Evolutionary conservation across 2,329 filamentous ascomycete genomes (phyloP), one percentile per base, ranked within the genome.

Genomic region (Penicillium sp.): DNA sequence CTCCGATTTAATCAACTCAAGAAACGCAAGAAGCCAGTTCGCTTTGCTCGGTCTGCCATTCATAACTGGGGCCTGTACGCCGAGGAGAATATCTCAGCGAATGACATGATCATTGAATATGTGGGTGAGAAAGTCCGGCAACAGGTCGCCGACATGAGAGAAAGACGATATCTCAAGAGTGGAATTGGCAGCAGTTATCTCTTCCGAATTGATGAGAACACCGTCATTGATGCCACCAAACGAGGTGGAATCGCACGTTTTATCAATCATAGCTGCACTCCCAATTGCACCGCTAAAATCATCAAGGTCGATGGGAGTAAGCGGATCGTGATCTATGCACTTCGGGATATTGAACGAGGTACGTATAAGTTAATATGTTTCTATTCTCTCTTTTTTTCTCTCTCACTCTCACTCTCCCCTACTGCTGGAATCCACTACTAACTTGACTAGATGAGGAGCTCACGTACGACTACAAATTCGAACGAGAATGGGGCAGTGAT

Each of bases 31-130:
- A 99, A 99, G 82, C 93, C 93, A 1, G 95, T 99, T 74, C 95
- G 96, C 73, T 99, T 99, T 77, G 95, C 93, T 56, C 87, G 95
- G 45, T 99, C 95, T 52, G 95, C 95, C 46, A 99, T 99, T 68
- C 95, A 99, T 78, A 98, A 97, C 69, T 99, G 95, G 95, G 95
- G 95, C 27, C 80, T 99, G 27, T 99, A 99, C 72, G 93, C 95
- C 3, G 93, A 97, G 82, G 95, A 99, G 77, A 95, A 96, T 71
- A 99, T 99, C 62, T 86, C 90, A 59, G 92, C 93, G 73, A 96
- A 96, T 74, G 95, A 99, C 77, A 97, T 99, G 92, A 99, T 99
- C 73, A 99, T 99, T 71, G 95, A 99, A 78, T 99, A 99, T 72
- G 95, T 99, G 11, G 95, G 95, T 59, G 95, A 99, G 78, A 95